Conservation (phyloP, 176 grass and related monocot species). For the Pontederia paniculata region DNA sequence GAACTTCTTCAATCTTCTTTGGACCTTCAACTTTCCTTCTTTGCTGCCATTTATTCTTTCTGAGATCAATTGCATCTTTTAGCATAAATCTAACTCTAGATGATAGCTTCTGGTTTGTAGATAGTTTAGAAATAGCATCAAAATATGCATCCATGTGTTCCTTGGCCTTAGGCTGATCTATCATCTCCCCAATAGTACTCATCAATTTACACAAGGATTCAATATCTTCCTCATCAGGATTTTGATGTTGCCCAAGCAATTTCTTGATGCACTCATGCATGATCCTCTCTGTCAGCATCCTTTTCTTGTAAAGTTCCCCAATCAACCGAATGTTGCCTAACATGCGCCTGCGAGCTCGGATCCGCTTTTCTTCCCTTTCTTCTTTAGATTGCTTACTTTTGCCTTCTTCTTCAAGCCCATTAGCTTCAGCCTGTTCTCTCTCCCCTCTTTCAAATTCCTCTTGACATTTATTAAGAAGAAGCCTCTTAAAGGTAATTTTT, state of each 20-base stretch:
- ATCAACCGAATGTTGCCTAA: slow-evolving; percentile 95
- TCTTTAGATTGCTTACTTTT: slow-evolving; percentile 72
- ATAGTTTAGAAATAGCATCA: slow-evolving; percentile 50
- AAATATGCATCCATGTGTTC: slow-evolving; percentile 97
- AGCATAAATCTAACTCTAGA: slow-evolving; percentile 85
- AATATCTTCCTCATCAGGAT: slow-evolving; percentile 78
- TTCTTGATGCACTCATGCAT: slow-evolving; percentile 99
- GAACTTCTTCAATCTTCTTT: slow-evolving; percentile 97
- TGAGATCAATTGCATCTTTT: slow-evolving; percentile 85
- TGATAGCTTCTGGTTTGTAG: slow-evolving; percentile 59
- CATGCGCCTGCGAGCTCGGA: slow-evolving; percentile 67
- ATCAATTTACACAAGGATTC: slow-evolving; percentile 96
- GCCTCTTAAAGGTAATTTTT: slow-evolving; percentile 83
- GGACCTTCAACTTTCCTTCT: slow-evolving; percentile 90
- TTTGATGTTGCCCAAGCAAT: slow-evolving; percentile 46
- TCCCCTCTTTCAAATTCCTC: slow-evolving; percentile 98
- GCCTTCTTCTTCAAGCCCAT: slow-evolving; percentile 84
- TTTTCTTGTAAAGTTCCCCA: slow-evolving; percentile 97
- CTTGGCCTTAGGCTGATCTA: slow-evolving; percentile 83
- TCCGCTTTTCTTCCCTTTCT: slow-evolving; percentile 70
- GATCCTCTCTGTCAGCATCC: slow-evolving; percentile 83
- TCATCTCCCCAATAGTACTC: slow-evolving; percentile 96
- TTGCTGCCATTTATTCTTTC: slow-evolving; percentile 90
- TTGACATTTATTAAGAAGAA: slow-evolving; percentile 91
- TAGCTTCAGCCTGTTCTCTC: slow-evolving; percentile 85